Evolutionary conservation across 2,329 filamentous ascomycete species (phyloP), one percentile per base, ranked within the genome.

Genomic region (Elsinoe ampelina): DNA sequence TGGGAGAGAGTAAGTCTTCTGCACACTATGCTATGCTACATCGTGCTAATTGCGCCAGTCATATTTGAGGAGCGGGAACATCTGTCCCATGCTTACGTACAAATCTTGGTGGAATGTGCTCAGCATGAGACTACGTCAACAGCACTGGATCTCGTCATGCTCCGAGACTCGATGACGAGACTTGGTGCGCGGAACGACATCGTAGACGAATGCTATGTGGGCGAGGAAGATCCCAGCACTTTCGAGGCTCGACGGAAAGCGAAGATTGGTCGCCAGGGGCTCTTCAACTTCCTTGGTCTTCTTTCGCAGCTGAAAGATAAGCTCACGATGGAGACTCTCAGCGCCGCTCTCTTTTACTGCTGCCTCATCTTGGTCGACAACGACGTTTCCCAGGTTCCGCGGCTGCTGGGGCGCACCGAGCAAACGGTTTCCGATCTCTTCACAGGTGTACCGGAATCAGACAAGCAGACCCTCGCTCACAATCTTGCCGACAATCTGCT

Each of bases 61-160:
- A 63, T 63, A 12, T 61, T 60, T 54, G 66, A 65, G 54, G 59
- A 57, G 34, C 67, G 64, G 42, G 67, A 71, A 20, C 63, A 66
- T 6, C 61, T 77, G 5, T 70, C 68, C 55, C 61, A 64, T 42
- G 71, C 68, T 32, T 72, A 71, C 35, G 59, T 68, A 8, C 58
- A 59, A 11, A 63, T 66, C 15, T 30, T 71, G 2, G 30, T 17
- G 10, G 39, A 47, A 15, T 56, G 54, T 19, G 54, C 39, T 1
- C 39, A 48, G 32, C 42, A 56, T 42, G 54, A 47, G 11, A 7
- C 26, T 1, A 30, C 22, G 6, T 5, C 39, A 13, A 6, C n/a
- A 10, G 17, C 34, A 2, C 54, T 56, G 2, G 41, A 45, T 38
- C 26, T 51, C 35, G 6, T 59, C 20, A 38, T 64, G 66, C 62